Evolutionary conservation across 2,329 filamentous ascomycete species (phyloP).

Genomic region (Fusarium brachygibbosum): DNA sequence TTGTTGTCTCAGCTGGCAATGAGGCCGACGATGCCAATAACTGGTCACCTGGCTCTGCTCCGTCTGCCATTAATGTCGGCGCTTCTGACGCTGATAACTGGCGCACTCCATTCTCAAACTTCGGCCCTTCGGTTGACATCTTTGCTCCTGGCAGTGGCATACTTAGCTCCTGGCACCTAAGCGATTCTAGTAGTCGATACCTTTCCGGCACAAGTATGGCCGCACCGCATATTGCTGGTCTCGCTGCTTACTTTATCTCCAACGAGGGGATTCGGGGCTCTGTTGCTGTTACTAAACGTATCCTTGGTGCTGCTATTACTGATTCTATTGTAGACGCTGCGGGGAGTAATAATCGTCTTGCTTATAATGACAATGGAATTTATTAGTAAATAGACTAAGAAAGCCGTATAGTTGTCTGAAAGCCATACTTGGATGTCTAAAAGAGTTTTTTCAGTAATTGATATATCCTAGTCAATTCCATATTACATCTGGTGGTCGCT

Average conservation of each 20-base stretch:
- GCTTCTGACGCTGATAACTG: neutral
- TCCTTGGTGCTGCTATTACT: conserved; percentile 20
- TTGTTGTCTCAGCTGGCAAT: conserved; percentile 19
- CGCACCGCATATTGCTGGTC: conserved; percentile 71
- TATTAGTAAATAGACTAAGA: too few relatives aligned
- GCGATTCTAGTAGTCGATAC: conserved; percentile 5
- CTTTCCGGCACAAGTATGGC: conserved; percentile 53
- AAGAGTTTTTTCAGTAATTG: too few relatives aligned
- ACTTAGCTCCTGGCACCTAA: neutral
- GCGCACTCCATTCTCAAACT: conserved; percentile 17
- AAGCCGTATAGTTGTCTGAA: conserved; percentile 35
- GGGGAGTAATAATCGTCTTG: too few relatives aligned
- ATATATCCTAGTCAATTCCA: neutral
- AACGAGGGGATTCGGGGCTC: conserved; percentile 21
- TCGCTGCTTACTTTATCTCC: conserved; percentile 70
- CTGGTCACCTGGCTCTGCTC: conserved; percentile 24
- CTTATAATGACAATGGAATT: too few relatives aligned
- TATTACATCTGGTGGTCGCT: too few relatives aligned
- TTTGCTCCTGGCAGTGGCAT: conserved; percentile 18
- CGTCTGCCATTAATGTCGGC: conserved; percentile 9
- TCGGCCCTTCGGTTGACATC: conserved; percentile 5
- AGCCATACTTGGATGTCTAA: conserved; percentile 30
- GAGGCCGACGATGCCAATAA: neutral
- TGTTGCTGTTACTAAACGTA: conserved; percentile 11
- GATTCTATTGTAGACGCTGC: too few relatives aligned